Evolutionary conservation across 2,329 filamentous ascomycete genomes (phyloP).

Genomic region (Magnaporthiopsis rhizophila): DNA sequence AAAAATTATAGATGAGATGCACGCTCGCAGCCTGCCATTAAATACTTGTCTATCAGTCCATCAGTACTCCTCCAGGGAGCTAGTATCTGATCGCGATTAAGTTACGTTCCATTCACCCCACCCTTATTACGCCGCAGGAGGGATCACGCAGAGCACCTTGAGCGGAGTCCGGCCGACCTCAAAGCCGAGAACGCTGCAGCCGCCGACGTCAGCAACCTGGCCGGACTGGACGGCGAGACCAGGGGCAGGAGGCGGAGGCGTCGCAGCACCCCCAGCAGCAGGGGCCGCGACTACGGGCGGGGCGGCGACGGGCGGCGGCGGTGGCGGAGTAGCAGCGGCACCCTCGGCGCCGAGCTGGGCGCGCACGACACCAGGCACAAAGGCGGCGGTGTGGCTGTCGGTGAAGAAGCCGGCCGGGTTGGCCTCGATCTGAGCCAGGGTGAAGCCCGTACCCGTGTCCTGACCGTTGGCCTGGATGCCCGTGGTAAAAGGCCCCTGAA

Average conservation of each 20-base stretch:
- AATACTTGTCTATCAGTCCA: no score
- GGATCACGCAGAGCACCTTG: conserved; percentile 3
- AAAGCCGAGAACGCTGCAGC: conserved; percentile 7
- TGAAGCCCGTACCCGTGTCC: conserved; percentile 37
- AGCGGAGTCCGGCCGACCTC: conserved; percentile 2
- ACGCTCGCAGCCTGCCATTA: no score
- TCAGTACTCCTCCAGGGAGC: no score
- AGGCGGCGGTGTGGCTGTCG: conserved; percentile 35
- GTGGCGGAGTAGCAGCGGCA: no score
- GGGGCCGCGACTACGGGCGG: conserved; percentile 1
- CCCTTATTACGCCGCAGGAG: neutral
- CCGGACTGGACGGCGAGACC: neutral
- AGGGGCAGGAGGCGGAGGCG: neutral
- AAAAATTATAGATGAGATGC: no score
- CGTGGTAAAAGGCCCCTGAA: conserved; percentile 33
- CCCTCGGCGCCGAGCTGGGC: conserved; percentile 27
- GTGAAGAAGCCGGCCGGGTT: conserved; percentile 40
- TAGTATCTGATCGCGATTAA: neutral
- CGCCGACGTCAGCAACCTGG: neutral
- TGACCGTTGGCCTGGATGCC: conserved; percentile 30
- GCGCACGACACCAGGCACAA: conserved; percentile 35
- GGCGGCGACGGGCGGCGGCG: neutral
- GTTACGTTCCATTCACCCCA: neutral
- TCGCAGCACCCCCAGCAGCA: neutral
- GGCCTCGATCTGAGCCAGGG: conserved; percentile 35